Conservation (phyloP, 306 rosid species). For the Begonia peltatifolia region DNA sequence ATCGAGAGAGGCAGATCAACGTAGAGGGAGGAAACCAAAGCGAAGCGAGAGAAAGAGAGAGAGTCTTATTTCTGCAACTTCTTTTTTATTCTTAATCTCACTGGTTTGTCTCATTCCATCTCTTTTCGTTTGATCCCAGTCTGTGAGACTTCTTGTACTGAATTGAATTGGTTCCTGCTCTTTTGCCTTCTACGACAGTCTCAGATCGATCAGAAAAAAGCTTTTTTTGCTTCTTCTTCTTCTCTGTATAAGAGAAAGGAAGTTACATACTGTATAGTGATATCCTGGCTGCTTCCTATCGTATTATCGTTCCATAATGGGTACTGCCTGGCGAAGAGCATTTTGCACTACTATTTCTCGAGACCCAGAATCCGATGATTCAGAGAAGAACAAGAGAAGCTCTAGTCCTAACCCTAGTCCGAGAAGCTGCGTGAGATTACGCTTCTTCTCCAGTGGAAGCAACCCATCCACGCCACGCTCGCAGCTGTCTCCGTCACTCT, state of each 20-base stretch:
- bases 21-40: neutral
- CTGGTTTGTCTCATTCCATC: conserved; percentile 18
- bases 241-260: conserved; percentile 3
- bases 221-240: conserved; percentile 3
- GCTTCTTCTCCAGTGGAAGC: conserved; percentile 52
- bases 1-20: conserved; percentile 2
- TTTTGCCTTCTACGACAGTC: conserved; percentile 30
- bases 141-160: neutral
- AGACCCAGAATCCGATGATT: conserved; percentile 34
- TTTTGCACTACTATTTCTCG: conserved; percentile 58
- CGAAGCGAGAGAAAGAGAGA: neutral
- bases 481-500: conserved; percentile 19
- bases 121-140: conserved; percentile 28
- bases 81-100: conserved; percentile 10
- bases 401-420: conserved; percentile 52
- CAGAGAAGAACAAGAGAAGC: conserved; percentile 27
- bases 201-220: conserved; percentile 39
- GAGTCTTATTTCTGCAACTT: neutral
- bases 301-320: conserved; percentile 29
- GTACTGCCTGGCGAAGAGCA: conserved; percentile 93
- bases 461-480: conserved; percentile 53
- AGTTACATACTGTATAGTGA: too few relatives aligned
- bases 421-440: conserved; percentile 49
- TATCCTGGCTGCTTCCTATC: neutral
- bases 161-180: conserved; percentile 15